These are phyloP conservation scores for Ophiosphaerella narmari DNA, from an alignment of 2,329 filamentous ascomycete genomes.

Conservation along the genomic window DNA sequence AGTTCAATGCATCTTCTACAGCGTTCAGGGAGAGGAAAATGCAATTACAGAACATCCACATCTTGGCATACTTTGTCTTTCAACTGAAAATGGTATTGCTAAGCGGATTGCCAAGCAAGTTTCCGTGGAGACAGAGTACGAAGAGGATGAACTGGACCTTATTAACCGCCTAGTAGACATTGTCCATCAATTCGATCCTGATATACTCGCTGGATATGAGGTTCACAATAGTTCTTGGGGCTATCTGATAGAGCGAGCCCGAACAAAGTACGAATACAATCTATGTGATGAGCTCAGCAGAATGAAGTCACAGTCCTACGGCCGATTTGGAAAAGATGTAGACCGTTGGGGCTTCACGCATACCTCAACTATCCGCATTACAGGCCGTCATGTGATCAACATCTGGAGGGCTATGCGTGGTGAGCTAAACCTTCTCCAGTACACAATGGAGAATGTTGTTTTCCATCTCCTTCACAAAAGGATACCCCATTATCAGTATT, in stretches of 20 bases:
- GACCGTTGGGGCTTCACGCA: conserved; percentile 95
- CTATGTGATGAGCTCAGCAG: conserved; percentile 90
- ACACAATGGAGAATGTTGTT: conserved; percentile 93
- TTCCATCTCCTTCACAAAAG: conserved; percentile 88
- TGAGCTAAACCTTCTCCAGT: conserved; percentile 90
- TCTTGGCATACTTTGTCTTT: conserved; percentile 75
- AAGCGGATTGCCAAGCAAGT: conserved; percentile 66
- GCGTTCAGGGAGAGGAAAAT: conserved; percentile 75
- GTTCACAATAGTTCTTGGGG: conserved; percentile 95
- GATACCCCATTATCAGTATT: conserved; percentile 84
- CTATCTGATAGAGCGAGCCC: conserved; percentile 88
- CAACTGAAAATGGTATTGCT: conserved; percentile 63
- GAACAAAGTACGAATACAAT: conserved; percentile 84
- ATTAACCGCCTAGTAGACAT: conserved; percentile 86
- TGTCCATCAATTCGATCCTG: conserved; percentile 82
- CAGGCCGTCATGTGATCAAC: conserved; percentile 93
- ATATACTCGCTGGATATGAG: conserved; percentile 93
- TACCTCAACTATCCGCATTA: conserved; percentile 89
- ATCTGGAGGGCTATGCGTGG: conserved; percentile 94
- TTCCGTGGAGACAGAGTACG: conserved; percentile 69
- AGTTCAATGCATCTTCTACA: conserved; percentile 89
- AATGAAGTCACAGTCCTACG: conserved; percentile 81
- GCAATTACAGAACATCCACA: conserved; percentile 59
- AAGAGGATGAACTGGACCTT: conserved; percentile 80
- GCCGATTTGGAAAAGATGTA: conserved; percentile 81